Conservation (phyloP, 352 stramenopile genomes). For the Phytophthora hibernalis region DNA sequence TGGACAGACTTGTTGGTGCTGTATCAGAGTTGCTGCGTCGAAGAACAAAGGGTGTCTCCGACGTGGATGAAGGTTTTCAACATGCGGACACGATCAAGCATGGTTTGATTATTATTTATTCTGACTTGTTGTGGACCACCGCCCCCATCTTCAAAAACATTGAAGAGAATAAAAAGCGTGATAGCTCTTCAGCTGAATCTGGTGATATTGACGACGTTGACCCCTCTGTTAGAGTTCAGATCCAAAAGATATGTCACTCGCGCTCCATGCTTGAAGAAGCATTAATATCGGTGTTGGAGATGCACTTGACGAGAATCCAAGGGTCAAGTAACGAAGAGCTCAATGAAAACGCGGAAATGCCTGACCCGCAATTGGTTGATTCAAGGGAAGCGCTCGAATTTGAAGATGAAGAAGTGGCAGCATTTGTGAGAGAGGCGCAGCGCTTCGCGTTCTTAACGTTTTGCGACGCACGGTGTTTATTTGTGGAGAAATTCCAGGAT, state of each 20-base stretch:
- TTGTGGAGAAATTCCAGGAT: conserved; percentile 85
- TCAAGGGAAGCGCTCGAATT: conserved; percentile 79
- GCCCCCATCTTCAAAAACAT: conserved; percentile 60
- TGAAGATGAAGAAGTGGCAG: conserved; percentile 52
- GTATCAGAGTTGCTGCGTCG: conserved; percentile 59
- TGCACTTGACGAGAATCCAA: conserved; percentile 69
- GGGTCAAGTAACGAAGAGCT: conserved; percentile 33
- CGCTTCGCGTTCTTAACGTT: conserved; percentile 77
- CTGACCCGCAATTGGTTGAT: conserved; percentile 29
- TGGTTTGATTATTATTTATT: conserved; percentile 72
- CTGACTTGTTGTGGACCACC: conserved; percentile 80
- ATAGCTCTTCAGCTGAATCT: conserved; percentile 16
- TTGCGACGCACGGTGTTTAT: conserved; percentile 82
- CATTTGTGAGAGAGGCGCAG: conserved; percentile 74
- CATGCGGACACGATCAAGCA: conserved; percentile 72
- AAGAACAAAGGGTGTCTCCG: conserved; percentile 52
- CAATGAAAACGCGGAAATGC: conserved; percentile 32
- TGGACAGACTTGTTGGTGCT: conserved; percentile 45
- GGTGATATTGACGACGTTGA: conserved; percentile 10
- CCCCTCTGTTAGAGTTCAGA: conserved; percentile 32
- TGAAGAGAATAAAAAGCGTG: conserved; percentile 39
- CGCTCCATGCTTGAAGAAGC: conserved; percentile 63
- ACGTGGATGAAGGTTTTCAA: conserved; percentile 61
- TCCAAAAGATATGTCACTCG: conserved; percentile 49
- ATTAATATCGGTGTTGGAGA: conserved; percentile 72